phyloP scores from a whole-genome alignment of 164 flowering plant genomes.

The Taxillus chinensis region DNA sequence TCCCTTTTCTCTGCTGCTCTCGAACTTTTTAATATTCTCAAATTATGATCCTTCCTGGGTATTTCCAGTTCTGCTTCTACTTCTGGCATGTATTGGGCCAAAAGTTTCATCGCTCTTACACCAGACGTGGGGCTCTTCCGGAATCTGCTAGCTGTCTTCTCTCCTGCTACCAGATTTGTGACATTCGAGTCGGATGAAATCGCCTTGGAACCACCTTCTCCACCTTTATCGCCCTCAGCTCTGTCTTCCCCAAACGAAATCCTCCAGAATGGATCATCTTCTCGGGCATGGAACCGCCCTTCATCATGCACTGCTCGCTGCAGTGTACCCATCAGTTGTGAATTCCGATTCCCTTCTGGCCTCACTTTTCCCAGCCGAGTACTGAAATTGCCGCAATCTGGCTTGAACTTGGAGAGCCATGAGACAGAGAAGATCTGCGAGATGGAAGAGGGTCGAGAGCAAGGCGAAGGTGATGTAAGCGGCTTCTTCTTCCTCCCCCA shows the following conservation, averaged over 20 bases:
- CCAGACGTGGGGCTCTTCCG: too few relatives aligned
- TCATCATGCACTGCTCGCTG: background rate
- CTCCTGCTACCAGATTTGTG: too few relatives aligned
- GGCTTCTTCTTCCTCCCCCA: slow-evolving; percentile 35
- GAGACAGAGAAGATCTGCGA: slow-evolving; percentile 48
- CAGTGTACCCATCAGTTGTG: background rate
- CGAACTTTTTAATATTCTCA: too few relatives aligned
- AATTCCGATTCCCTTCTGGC: slow-evolving; percentile 10
- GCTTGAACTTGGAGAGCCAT: slow-evolving; percentile 65
- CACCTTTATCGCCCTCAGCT: background rate
- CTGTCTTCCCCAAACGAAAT: background rate
- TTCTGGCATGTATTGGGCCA: too few relatives aligned
- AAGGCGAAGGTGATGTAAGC: slow-evolving; percentile 9
- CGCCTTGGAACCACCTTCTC: slow-evolving; percentile 4
- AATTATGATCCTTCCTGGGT: too few relatives aligned
- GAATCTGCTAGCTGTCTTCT: too few relatives aligned
- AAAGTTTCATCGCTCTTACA: too few relatives aligned
- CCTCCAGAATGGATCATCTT: background rate
- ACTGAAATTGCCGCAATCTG: slow-evolving; percentile 19
- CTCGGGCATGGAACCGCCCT: background rate
- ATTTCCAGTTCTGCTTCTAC: too few relatives aligned
- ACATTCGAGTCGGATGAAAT: slow-evolving; percentile 14
- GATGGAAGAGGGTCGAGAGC: slow-evolving; percentile 21
- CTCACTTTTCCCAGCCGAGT: slow-evolving; percentile 15
- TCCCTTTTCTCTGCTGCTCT: too few relatives aligned